These are phyloP conservation scores for Flammula alnicola DNA, from an alignment of 1,284 basidiomycete species.

Conservation along the genomic window DNA sequence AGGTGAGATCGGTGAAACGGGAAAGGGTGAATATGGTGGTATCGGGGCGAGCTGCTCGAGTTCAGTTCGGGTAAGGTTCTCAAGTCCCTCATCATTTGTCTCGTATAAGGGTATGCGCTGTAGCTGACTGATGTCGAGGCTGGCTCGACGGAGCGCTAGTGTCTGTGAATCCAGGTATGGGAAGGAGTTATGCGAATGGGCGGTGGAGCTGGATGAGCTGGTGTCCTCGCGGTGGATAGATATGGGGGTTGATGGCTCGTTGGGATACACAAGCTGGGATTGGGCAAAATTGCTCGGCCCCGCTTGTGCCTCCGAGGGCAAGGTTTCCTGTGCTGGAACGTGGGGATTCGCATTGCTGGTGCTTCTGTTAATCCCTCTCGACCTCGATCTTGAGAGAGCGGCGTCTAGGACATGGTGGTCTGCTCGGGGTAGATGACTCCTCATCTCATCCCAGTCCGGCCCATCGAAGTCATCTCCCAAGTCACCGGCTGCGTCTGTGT, in stretches of 20 bases:
- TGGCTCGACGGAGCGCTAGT: constrained; percentile 33
- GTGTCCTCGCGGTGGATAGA: constrained; percentile 4
- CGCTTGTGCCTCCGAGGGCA: not conserved
- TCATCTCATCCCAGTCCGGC: constrained; percentile 16
- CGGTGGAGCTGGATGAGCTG: constrained; percentile 1
- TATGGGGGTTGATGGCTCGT: not conserved
- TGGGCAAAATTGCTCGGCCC: not conserved
- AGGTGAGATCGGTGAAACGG: constrained; percentile 18
- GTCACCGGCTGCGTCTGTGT: constrained; percentile 5
- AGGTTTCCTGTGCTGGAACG: no score
- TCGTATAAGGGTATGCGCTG: constrained; percentile 19
- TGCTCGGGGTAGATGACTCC: constrained; percentile 3
- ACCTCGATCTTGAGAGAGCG: no score
- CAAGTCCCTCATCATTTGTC: constrained; percentile 23
- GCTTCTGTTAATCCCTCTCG: constrained; percentile 10
- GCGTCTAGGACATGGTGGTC: not conserved
- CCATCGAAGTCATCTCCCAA: constrained; percentile 16
- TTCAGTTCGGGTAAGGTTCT: constrained; percentile 13
- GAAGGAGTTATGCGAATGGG: constrained; percentile 6
- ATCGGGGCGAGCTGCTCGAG: constrained; percentile 27
- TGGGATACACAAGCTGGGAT: constrained; percentile 3
- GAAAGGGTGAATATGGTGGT: constrained; percentile 40
- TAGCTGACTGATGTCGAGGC: constrained; percentile 35
- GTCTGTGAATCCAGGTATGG: constrained; percentile 3
- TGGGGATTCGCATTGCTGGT: not conserved